A percentile compares a stretch with the other conserved stretches of the same genome.
Conservation (phyloP, 768 basidiomycete genomes). For the Agaricus sinodeliciosus region DNA sequence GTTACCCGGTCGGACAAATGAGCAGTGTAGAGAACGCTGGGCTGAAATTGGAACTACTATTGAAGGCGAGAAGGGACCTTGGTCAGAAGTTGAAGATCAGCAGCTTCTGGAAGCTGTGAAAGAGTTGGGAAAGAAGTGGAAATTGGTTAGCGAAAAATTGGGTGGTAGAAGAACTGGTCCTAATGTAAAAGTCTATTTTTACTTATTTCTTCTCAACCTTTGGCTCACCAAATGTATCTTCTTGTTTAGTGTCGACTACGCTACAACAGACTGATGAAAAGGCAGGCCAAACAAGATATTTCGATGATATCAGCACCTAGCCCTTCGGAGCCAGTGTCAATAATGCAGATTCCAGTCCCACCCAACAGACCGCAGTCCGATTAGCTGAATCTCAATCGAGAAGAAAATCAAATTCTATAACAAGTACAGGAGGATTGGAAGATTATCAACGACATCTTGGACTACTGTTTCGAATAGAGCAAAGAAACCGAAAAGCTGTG, state of each 20-base stretch:
- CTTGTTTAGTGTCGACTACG: conserved; percentile 45
- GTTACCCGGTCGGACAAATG: conserved; percentile 62
- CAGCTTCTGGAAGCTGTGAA: conserved; percentile 37
- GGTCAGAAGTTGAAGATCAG: conserved; percentile 54
- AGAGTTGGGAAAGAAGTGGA: conserved; percentile 52
- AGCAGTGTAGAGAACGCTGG: conserved; percentile 76
- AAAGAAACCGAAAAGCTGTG: too few species aligned
- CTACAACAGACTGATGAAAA: conserved; percentile 31
- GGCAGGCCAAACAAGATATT: conserved; percentile 11
- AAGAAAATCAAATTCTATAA: background rate
- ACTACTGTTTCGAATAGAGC: background rate
- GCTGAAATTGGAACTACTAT: conserved; percentile 42
- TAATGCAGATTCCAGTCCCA: background rate
- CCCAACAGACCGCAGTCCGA: background rate
- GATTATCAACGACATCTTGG: background rate
- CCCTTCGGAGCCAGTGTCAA: background rate
- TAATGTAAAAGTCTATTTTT: conserved; percentile 30
- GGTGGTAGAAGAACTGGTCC: conserved; percentile 47
- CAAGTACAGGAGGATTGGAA: background rate
- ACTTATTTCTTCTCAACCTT: background rate
- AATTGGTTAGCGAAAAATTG: conserved; percentile 44
- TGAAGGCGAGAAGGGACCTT: conserved; percentile 31
- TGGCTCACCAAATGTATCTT: background rate
- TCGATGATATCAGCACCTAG: background rate
- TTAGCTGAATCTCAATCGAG: background rate